Conservation (phyloP, 345 rosid genomes). For the Salix koriyanagi region DNA sequence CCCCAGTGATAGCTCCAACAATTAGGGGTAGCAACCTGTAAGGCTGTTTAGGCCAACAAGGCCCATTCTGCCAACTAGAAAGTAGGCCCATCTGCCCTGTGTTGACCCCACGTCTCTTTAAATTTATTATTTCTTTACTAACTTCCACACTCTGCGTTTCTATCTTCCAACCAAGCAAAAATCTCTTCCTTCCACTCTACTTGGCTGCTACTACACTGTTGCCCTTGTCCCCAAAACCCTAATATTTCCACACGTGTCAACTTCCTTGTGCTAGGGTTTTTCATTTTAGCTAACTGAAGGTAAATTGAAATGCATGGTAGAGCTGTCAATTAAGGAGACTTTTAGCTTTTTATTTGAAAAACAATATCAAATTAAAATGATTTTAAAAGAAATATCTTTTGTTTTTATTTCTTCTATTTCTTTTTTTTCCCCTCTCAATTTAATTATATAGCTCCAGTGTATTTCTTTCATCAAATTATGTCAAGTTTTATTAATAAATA, state of each 20-base stretch:
- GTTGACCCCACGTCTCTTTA: slow-evolving; percentile 21
- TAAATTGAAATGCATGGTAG: not conserved
- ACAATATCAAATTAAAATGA: too few species aligned
- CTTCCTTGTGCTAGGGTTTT: not conserved
- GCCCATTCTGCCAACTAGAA: slow-evolving; percentile 51
- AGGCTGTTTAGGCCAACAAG: slow-evolving; percentile 33
- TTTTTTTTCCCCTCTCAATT: too few species aligned
- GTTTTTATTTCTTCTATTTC: too few species aligned
- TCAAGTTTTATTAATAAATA: too few species aligned
- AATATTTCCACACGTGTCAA: not conserved
- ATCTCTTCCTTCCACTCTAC: too few species aligned
- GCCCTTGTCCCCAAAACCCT: not conserved
- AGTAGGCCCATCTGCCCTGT: slow-evolving; percentile 22
- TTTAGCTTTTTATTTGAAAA: too few species aligned
- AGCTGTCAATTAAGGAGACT: not conserved
- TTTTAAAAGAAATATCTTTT: too few species aligned
- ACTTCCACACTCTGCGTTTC: not conserved
- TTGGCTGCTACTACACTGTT: not conserved
- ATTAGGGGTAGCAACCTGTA: slow-evolving; percentile 35
- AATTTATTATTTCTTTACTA: not conserved
- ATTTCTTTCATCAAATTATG: too few species aligned
- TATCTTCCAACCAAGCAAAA: slow-evolving; percentile 8
- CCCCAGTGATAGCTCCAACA: slow-evolving; percentile 4
- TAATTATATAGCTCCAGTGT: too few species aligned
- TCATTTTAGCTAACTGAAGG: not conserved